Evolutionary conservation across 495 filamentous ascomycete species (phyloP).

Genomic region (Glarea lozoyensis): DNA sequence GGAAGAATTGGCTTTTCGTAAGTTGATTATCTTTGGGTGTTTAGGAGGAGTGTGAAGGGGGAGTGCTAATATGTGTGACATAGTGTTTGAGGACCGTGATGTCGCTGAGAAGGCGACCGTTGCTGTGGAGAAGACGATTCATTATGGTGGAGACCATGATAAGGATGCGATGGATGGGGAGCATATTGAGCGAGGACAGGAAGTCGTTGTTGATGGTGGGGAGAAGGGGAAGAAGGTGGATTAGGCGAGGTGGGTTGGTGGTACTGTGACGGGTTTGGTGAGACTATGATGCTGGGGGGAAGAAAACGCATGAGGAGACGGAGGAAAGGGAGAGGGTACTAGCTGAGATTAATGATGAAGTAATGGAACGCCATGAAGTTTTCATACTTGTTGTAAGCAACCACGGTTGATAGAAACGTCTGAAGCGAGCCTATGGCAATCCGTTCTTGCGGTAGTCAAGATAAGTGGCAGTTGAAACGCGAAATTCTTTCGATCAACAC

Average conservation of each 20-base stretch:
- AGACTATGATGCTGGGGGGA: not conserved
- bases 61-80: conserved; percentile 3
- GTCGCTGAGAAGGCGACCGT: conserved; percentile 34
- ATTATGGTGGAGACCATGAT: conserved; percentile 6
- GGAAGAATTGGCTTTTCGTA: conserved; percentile 57
- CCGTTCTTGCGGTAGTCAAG: too few relatives aligned
- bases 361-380: too few relatives aligned
- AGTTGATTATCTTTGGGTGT: conserved; percentile 24
- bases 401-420: too few relatives aligned
- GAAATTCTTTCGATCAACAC: too few relatives aligned
- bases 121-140: conserved; percentile 36
- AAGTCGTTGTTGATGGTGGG: not conserved
- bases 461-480: too few relatives aligned
- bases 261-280: not conserved
- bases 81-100: conserved; percentile 45
- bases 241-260: not conserved
- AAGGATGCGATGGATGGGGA: not conserved
- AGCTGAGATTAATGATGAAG: not conserved
- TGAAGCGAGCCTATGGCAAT: too few relatives aligned
- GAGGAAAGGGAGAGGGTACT: not conserved
- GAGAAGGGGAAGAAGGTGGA: not conserved
- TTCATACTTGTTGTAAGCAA: too few relatives aligned
- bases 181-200: not conserved
- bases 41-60: not conserved
- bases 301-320: not conserved